A percentile compares a stretch with the other conserved stretches of the same genome.
phyloP scores from a whole-genome alignment of 192 early-diverging fungal genomes.

The Coemansia biformis region DNA sequence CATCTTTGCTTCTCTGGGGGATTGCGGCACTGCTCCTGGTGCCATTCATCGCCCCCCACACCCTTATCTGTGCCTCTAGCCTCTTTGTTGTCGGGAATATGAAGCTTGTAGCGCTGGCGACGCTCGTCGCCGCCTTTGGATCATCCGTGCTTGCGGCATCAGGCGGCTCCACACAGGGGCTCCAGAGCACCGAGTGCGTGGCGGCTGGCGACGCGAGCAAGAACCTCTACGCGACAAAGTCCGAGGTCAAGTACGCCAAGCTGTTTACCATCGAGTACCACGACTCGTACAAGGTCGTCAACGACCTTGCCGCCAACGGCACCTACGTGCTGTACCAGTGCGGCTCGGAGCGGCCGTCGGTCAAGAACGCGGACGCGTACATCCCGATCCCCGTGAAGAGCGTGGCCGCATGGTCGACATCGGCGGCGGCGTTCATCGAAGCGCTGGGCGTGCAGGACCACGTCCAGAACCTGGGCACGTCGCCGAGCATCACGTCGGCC shows the following conservation, averaged over 20 bases:
- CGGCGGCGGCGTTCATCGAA: constrained; percentile 43
- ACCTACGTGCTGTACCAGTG: constrained; percentile 52
- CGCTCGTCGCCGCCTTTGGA: neutral
- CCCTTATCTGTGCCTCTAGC: no score
- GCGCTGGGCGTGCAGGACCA: constrained; percentile 44
- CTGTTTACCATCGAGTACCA: constrained; percentile 45
- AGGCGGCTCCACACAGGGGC: constrained; percentile 17
- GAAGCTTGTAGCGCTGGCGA: neutral
- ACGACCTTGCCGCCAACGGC: constrained; percentile 30
- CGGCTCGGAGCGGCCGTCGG: constrained; percentile 21
- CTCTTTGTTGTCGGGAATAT: neutral
- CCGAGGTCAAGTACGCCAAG: constrained; percentile 38
- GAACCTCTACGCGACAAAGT: constrained; percentile 26
- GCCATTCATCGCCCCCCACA: no score
- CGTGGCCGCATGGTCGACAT: constrained; percentile 41
- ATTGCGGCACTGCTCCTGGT: no score
- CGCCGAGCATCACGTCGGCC: constrained; percentile 42
- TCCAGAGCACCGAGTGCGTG: constrained; percentile 43
- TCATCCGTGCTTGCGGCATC: neutral
- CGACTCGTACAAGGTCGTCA: constrained; percentile 51
- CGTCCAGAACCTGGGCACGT: constrained; percentile 41
- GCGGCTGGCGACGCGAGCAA: constrained; percentile 4
- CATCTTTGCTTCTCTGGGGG: no score
- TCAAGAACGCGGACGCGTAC: constrained; percentile 24
- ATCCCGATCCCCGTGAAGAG: constrained; percentile 37